Base-by-base conservation (phyloP, 768 basidiomycete species). In the Mycena leptocephala region DNA sequence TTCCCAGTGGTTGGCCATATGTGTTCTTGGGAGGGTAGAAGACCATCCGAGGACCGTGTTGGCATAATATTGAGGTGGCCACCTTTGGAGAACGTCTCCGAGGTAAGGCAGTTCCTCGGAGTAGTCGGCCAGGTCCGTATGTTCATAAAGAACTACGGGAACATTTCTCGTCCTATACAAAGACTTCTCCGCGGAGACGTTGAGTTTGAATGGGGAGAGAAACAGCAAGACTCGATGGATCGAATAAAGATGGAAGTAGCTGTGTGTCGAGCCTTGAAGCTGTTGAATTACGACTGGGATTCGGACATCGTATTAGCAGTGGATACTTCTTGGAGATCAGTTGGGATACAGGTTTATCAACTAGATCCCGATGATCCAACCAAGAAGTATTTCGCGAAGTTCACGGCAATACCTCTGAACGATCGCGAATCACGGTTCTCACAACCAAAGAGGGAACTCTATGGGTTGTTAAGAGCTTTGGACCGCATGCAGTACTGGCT, bases 361-460 rank as follows among this genome's bases (percentile, higher is more conserved):
- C 32, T 70, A 13, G 81, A 84, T 28, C 37, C 66, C 0, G 33
- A 76, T 0, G 79, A 83, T 30, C 79, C 78, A 0, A 79, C 80
- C 1, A 74, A 76, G 20, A 74, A 77, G 0, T 79, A 80, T 16
- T 87, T 81, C 30, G 79, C 82, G 0, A 75, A 80, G 0, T 90
- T 89, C 53, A 80, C 85, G 0, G 89, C 86, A 0, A 85, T 90
- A 0, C 76, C 83, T 0, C 79, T 89, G n/a, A 87, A 87, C 33
- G 82, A 83, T 0, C 37, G 82, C 0, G 84, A 88, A 75, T 63
- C 80, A 0, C 22, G 80, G 0, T 87, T 82, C 65, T 86, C 86
- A 0, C 87, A 88, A 61, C 81, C 86, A 0, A 90, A 90, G 53
- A 37, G 84, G 0, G 87, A 89, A 75, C 70, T 89, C 0, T 89